Evolutionary conservation across 768 basidiomycete genomes (phyloP).

Genomic region (Termitomyces sp.): DNA sequence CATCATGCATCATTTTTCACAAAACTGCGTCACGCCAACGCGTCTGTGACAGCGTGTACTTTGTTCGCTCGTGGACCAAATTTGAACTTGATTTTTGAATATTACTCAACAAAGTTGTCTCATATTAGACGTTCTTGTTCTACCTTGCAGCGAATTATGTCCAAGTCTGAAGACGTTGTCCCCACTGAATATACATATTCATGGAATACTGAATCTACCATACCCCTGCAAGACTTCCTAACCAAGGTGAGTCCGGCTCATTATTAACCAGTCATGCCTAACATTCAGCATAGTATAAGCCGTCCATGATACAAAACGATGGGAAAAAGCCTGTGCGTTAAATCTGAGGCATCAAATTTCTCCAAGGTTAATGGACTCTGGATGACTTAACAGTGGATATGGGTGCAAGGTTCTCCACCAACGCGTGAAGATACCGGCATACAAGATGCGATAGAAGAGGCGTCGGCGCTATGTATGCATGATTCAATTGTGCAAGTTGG

Average conservation of each 20-base stretch:
- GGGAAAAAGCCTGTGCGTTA: constrained; percentile 63
- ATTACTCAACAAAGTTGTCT: neutral
- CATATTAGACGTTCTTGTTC: neutral
- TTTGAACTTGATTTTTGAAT: neutral
- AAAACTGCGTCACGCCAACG: neutral
- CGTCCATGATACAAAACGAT: constrained; percentile 75
- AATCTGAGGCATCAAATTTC: neutral
- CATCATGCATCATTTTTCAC: too few relatives aligned
- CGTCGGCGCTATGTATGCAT: constrained; percentile 33
- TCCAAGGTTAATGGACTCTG: neutral
- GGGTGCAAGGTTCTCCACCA: constrained; percentile 35
- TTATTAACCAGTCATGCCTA: neutral
- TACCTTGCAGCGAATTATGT: constrained; percentile 5
- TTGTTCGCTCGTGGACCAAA: neutral
- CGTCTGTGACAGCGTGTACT: neutral
- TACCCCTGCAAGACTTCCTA: constrained; percentile 47
- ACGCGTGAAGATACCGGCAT: constrained; percentile 15
- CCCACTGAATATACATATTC: constrained; percentile 41
- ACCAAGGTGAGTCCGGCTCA: constrained; percentile 35
- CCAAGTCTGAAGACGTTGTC: constrained; percentile 32
- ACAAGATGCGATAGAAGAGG: constrained; percentile 40
- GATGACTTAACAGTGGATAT: constrained; percentile 53
- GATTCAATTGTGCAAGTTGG: neutral
- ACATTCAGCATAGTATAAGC: constrained; percentile 45
- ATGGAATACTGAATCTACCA: constrained; percentile 39